Base-by-base conservation (phyloP, 768 basidiomycete species). In the Clathrus columnatus region DNA sequence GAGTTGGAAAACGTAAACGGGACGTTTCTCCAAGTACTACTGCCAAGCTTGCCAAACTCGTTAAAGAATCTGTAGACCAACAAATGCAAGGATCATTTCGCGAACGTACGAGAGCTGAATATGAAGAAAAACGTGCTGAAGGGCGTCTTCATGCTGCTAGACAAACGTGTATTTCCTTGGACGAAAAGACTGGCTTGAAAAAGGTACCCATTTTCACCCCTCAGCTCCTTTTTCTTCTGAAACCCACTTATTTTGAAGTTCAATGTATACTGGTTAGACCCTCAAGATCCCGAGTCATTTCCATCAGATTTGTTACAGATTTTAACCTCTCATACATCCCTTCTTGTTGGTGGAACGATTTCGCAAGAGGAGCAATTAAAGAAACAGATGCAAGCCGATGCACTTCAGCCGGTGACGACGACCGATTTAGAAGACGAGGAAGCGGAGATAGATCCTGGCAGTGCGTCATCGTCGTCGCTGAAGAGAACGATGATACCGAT, bases 191-290 rank as follows among this genome's bases (percentile, higher is more conserved):
- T 10, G 86, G 82, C 44, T n/a, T n/a, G 4, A 81, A 81, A 61
- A 67, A 77, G 70, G 86, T 85, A 57, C 60, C 83, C 36, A 11
- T 69, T 53, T 48, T n/a, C 48, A 44, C 24, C 43, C 46, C 45
- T 42, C 23, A 44, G 28, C 23, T 56, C 23, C 51, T 51, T 36
- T 57, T 56, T 36, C 21, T 42, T 43, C 58, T 51, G 16, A 46
- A 45, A 30, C 28, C 55, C 32, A 18, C 21, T 24, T 50, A 57
- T n/a, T 48, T 57, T 63, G 44, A 62, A 93, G 91, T 90, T 91
- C 68, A 90, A 91, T 62, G 79, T 86, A 28, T 72, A 90, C 24
- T 89, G 85, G 82, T 73, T 93, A 51, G 80, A 91, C 64, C 83
- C 87, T 1, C 72, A 74, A 53, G 75, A 83, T 62, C 68, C 71